Evolutionary conservation across 2,329 filamentous ascomycete species (phyloP), one percentile per base, ranked within the genome.

Genomic region (Sclerotinia subarctica): DNA sequence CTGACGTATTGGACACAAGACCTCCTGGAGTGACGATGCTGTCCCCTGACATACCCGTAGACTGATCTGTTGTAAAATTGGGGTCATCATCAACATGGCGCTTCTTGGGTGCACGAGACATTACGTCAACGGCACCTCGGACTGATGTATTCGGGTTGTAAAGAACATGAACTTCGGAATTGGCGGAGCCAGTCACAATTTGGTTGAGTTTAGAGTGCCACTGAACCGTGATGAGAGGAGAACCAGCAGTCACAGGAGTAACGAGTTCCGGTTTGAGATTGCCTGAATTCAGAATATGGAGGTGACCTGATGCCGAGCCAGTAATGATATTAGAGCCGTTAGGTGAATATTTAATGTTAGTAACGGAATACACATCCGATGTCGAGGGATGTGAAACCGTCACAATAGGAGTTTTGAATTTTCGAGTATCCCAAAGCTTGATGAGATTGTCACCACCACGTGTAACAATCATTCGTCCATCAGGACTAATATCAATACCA

Each of bases 171-270:
- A 91, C 93, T 79, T 96, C 91, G 68, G 90, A 89, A 76, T 97
- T 97, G 64, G 93, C 93, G 57, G 94, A 97, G 69, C 94, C 94
- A 11, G 94, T 96, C 71, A 98, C 80, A 75, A 99, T 97, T 77
- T 99, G 95, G 78, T 99, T 98, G 76, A 99, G 88, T 79, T 93
- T 96, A 26, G 91, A 85, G 76, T 99, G 94, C 95, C 95, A 99
- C 70, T 91, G 83, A 35, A 96, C 92, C 2, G 89, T 88, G 70
- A 98, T 91, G 11, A 99, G 81, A 0, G 94, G 86, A 7, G 89
- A 91, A 19, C 90, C 90, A 0, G 93, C 90, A 0, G 94, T 97
- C n/a, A 99, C 88, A 3, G 92, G 90, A 3, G 94, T 96, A 67
- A 94, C 88, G 42, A 93, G 87, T 77, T 97, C 94, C 1, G 94